Percentiles rank a stretch among this genome's conserved stretches.
Conservation (phyloP, 352 stramenopile species). For the Phytopythium boreale region DNA sequence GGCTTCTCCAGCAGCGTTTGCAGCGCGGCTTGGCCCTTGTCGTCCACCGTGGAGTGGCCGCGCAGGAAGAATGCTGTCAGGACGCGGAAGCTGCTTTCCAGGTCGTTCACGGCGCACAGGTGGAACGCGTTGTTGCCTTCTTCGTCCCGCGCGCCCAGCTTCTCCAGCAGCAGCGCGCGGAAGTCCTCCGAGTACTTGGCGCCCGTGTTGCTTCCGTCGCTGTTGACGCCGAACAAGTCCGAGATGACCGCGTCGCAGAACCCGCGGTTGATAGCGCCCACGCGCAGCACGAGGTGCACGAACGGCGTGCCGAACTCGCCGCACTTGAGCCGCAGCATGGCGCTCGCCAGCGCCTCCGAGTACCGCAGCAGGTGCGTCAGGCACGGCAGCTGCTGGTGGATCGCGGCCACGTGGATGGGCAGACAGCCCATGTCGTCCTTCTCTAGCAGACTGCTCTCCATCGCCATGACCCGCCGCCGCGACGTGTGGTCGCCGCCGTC, state of each 20-base stretch:
- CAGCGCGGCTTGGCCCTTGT: conserved; percentile 18
- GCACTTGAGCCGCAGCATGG: conserved; percentile 66
- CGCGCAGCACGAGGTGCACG: conserved; percentile 63
- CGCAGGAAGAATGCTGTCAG: conserved; percentile 43
- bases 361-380: conserved; percentile 52
- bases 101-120: conserved; percentile 68
- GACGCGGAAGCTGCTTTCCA: conserved; percentile 37
- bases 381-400: conserved; percentile 49
- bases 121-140: conserved; percentile 80
- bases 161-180: conserved; percentile 46
- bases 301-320: conserved; percentile 62
- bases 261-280: conserved; percentile 49
- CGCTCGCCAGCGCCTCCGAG: conserved; percentile 60
- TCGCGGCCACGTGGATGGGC: conserved; percentile 67
- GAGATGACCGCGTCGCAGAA: conserved; percentile 41
- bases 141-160: conserved; percentile 54
- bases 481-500: conserved; percentile 8
- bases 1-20: conserved; percentile 43
- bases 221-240: conserved; percentile 26
- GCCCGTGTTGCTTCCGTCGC: conserved; percentile 12
- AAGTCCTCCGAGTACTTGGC: conserved; percentile 25
- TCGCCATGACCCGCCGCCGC: conserved; percentile 38
- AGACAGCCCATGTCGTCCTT: conserved; percentile 85
- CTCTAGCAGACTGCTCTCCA: conserved; percentile 59
- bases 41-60: conserved; percentile 17